Base-by-base conservation (phyloP, 176 grass and related monocot species). In the Phoenix dactylifera region DNA sequence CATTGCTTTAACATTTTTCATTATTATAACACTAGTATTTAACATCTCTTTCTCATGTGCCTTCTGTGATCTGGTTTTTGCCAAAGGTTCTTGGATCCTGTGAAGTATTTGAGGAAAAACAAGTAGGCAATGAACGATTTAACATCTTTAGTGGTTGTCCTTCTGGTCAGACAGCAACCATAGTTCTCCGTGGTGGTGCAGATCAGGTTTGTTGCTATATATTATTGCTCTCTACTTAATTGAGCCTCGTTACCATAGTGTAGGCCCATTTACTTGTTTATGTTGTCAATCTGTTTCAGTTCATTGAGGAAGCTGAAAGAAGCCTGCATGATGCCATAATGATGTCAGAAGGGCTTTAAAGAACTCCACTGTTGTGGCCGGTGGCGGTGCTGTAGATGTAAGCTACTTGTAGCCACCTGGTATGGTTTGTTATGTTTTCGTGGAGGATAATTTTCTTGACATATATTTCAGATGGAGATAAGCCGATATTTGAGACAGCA, bases 241-340 rank as follows among this genome's bases (percentile, higher is more conserved):
- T 12, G 35, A 44, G 32, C 9, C 10, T 44, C 35, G 2, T 44
- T 44, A 10, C 6, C 35, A 14, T 44, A 44, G 35, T 44, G 0
- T 44, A 44, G 7, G 35, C 7, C 1, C 35, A 44, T 28, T 61
- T 70, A 30, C 48, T 16, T 54, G 15, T 30, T 78, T 80, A 53
- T 25, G 35, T 64, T 51, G 1, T 58, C 65, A 20, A 48, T 63
- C 50, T 19, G 14, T 63, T 75, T 52, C 66, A 91, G 87, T 97
- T 97, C 69, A 97, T 97, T 50, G 87, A 97, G 77, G 92, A 97
- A 88, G 92, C 92, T 80, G 92, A 97, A 87, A 74, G 87, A 61
- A 91, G 92, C 70, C 78, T 97, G 12, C 92, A 88, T 73, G 92
- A 91, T 75, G 92, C 92, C 22, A 97, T 97, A 49, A 97, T 97